Evolutionary conservation across 2,329 filamentous ascomycete genomes (phyloP).

Genomic region (Aspergillus sp.): DNA sequence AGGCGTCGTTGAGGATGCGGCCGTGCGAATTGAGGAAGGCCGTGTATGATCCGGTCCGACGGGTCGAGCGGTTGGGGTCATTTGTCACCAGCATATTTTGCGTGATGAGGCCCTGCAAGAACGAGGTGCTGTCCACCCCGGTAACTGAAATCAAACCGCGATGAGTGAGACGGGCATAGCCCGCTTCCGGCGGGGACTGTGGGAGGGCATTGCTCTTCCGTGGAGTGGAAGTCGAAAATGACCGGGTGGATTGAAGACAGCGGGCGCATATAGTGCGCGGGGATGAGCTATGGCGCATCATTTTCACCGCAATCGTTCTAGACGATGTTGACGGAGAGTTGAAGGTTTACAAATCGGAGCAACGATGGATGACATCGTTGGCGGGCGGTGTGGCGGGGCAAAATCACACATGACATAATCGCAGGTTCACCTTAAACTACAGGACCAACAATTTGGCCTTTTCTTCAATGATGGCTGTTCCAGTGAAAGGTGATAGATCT

Average conservation of each 20-base stretch:
- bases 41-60: constrained; percentile 65
- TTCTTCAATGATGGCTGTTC: no score
- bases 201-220: constrained; percentile 25
- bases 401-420: background rate
- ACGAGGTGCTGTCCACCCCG: constrained; percentile 76
- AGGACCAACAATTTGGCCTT: no score
- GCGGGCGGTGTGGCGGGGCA: background rate
- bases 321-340: background rate
- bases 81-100: constrained; percentile 59
- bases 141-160: constrained; percentile 77
- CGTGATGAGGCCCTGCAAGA: constrained; percentile 85
- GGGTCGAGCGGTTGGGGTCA: constrained; percentile 35
- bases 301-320: constrained; percentile 9
- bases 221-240: constrained; percentile 30
- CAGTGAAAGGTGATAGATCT: background rate
- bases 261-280: constrained; percentile 27
- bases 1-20: constrained; percentile 82
- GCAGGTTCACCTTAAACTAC: no score
- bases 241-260: constrained; percentile 26
- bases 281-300: constrained; percentile 32
- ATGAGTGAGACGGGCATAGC: constrained; percentile 59
- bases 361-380: constrained; percentile 23
- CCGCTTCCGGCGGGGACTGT: constrained; percentile 40
- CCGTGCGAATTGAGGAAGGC: constrained; percentile 85
- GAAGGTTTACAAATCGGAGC: constrained; percentile 25